Base-by-base conservation (phyloP, 208 protist species). In the Strigomonas culicis region DNA sequence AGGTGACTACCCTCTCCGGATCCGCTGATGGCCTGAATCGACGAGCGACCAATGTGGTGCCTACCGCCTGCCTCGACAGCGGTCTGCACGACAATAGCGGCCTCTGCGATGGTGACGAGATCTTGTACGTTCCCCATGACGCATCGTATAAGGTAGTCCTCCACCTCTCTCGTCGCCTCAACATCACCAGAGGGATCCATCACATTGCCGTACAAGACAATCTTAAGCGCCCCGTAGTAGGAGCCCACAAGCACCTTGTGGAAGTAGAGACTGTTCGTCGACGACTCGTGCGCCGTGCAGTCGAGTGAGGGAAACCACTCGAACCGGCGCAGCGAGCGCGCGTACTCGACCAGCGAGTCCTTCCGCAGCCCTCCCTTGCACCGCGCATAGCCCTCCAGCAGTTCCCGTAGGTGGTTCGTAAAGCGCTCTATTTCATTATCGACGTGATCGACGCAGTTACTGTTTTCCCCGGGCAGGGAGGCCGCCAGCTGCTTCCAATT, bases 301-400 rank as follows among this genome's bases (percentile, higher is more conserved):
- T 95, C 89, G 0, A 79, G 63, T 22, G 86, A 73, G 1, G 86
- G 82, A 64, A 91, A 63, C 86, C 89, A 95, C 69, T 95, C 85
- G 19, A 68, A 80, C 28, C 79, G 72, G 47, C 74, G 72, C 47
- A 76, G n/a, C 21, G 47, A 51, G 31, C 59, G 56, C 27, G 82
- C 66, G 41, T 79, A 74, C 36, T 72, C 49, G 65, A 83, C 79
- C 34, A 94, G 76, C 49, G 55, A 27, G 15, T 59, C 60, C 17
- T 72, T 66, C n/a, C 86, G 61, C 21, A 92, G 50, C 7, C 59
- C 72, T 4, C 89, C 89, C 57, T 85, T 84, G 50, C 76, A 76
- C 28, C 70, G 75, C 2, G 77, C 62, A 67, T 90, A 91, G 21
- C 57, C 71, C n/a, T 91, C 77, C 15, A 95, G 62, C 27, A 90